phyloP scores from a whole-genome alignment of 345 rosid species.

The Erodium maritimum region DNA sequence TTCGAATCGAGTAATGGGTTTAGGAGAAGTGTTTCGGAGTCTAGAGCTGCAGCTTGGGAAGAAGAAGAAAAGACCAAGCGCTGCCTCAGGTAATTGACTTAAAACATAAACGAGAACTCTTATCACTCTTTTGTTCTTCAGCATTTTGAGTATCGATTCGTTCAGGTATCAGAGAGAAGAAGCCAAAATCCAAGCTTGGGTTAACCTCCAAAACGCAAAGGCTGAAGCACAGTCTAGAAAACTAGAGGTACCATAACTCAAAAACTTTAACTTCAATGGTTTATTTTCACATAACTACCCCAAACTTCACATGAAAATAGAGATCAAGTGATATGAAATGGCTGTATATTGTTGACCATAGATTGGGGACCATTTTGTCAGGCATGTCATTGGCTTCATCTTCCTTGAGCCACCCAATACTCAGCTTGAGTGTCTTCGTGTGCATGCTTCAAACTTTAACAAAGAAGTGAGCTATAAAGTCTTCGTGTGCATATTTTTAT shows the following conservation, averaged over 20 bases:
- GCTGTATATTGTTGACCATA: too few relatives aligned
- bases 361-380: too few relatives aligned
- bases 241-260: slow-evolving; percentile 56
- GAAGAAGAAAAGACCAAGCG: slow-evolving; percentile 58
- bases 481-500: slow-evolving; percentile 21
- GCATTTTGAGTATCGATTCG: too few relatives aligned
- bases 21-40: slow-evolving; percentile 43
- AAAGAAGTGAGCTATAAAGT: slow-evolving; percentile 12
- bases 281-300: too few relatives aligned
- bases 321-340: too few relatives aligned
- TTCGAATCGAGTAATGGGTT: slow-evolving; percentile 38
- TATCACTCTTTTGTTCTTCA: too few relatives aligned
- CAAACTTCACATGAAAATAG: too few relatives aligned
- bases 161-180: slow-evolving; percentile 87
- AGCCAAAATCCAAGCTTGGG: slow-evolving; percentile 90
- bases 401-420: slow-evolving; percentile 54
- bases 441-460: slow-evolving; percentile 3
- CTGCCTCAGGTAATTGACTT: slow-evolving; percentile 50
- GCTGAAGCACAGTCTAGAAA: slow-evolving; percentile 94
- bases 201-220: slow-evolving; percentile 82
- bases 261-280: too few relatives aligned
- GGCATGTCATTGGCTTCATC: too few relatives aligned
- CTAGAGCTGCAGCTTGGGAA: too few relatives aligned
- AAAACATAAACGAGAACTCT: too few relatives aligned
- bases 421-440: too few relatives aligned